A percentile compares a stretch with the other conserved stretches of the same genome.
These are phyloP conservation scores for Maudiozyma bulderi DNA, from an alignment of 805 yeast species.

Conservation along the genomic window DNA sequence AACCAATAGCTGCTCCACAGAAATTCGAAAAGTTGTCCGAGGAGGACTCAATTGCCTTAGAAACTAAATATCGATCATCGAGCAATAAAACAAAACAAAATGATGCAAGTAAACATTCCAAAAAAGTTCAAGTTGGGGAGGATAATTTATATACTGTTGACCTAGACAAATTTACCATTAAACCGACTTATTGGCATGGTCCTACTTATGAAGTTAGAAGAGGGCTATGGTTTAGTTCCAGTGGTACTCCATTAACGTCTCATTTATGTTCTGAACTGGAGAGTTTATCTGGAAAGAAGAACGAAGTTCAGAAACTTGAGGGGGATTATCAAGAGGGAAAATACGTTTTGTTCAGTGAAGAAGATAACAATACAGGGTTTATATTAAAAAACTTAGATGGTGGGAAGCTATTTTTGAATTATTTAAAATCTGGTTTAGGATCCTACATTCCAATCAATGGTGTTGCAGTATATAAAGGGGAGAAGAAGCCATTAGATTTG, in stretches of 20 bases:
- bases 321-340: slow-evolving; percentile 8
- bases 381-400: slow-evolving; percentile 37
- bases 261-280: slow-evolving; percentile 52
- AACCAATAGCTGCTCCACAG: slow-evolving; percentile 39
- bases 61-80: slow-evolving; percentile 32
- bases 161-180: slow-evolving; percentile 40
- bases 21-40: slow-evolving; percentile 61
- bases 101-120: no score
- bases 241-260: slow-evolving; percentile 45
- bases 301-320: slow-evolving; percentile 1
- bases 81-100: slow-evolving; percentile 9
- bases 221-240: slow-evolving; percentile 70
- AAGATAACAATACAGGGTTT: slow-evolving; percentile 32
- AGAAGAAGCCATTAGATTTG: background rate
- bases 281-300: slow-evolving; percentile 6
- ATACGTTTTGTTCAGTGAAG: slow-evolving; percentile 31
- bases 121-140: slow-evolving; percentile 54
- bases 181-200: slow-evolving; percentile 83
- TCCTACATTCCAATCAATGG: slow-evolving; percentile 38
- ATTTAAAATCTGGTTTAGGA: slow-evolving; percentile 28
- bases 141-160: slow-evolving; percentile 73
- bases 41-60: slow-evolving; percentile 55
- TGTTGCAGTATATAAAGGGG: slow-evolving; percentile 26
- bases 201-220: slow-evolving; percentile 74
- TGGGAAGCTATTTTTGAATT: slow-evolving; percentile 31